These are phyloP conservation scores for Nadsonia starkeyi-henricii DNA, from an alignment of 1,139 yeast species.

Conservation along the genomic window DNA sequence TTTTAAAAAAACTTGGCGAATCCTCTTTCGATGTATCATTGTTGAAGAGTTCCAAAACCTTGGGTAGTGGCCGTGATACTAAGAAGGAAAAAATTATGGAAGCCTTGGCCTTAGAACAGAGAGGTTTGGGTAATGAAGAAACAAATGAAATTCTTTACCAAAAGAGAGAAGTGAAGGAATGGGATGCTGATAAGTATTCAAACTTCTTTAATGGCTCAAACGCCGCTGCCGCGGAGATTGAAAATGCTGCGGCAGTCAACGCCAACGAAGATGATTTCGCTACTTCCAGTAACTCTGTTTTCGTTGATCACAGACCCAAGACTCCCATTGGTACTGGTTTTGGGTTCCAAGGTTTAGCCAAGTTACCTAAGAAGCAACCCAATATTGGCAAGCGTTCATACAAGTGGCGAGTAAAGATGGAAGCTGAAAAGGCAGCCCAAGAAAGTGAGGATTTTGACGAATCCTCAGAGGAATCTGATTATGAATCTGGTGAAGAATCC, in stretches of 20 bases:
- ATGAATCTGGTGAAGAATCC: slow-evolving; percentile 8
- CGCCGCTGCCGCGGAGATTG: slow-evolving; percentile 9
- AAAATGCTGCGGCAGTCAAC: slow-evolving; percentile 13
- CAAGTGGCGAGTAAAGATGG: slow-evolving; percentile 45
- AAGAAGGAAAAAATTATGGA: slow-evolving; percentile 57
- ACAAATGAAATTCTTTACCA: slow-evolving; percentile 57
- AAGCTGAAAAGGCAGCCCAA: slow-evolving; percentile 26
- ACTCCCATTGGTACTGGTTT: slow-evolving; percentile 58
- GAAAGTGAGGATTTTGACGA: slow-evolving; percentile 30
- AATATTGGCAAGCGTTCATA: slow-evolving; percentile 31
- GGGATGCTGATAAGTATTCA: slow-evolving; percentile 31
- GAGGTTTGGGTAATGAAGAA: slow-evolving; percentile 55
- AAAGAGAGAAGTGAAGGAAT: slow-evolving; percentile 49
- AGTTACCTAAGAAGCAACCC: slow-evolving; percentile 25
- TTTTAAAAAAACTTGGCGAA: slow-evolving; percentile 64
- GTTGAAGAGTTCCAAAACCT: slow-evolving; percentile 55
- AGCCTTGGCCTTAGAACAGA: slow-evolving; percentile 59
- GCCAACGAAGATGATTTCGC: slow-evolving; percentile 6
- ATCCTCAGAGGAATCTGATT: slow-evolving; percentile 17
- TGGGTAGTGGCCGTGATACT: slow-evolving; percentile 64
- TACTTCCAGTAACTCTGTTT: slow-evolving; percentile 30
- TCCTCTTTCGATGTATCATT: slow-evolving; percentile 47
- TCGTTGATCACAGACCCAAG: slow-evolving; percentile 61
- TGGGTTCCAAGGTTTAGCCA: slow-evolving; percentile 48
- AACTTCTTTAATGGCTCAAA: slow-evolving; percentile 14